Evolutionary conservation across 768 basidiomycete species (phyloP).

Genomic region (Russula foetens): DNA sequence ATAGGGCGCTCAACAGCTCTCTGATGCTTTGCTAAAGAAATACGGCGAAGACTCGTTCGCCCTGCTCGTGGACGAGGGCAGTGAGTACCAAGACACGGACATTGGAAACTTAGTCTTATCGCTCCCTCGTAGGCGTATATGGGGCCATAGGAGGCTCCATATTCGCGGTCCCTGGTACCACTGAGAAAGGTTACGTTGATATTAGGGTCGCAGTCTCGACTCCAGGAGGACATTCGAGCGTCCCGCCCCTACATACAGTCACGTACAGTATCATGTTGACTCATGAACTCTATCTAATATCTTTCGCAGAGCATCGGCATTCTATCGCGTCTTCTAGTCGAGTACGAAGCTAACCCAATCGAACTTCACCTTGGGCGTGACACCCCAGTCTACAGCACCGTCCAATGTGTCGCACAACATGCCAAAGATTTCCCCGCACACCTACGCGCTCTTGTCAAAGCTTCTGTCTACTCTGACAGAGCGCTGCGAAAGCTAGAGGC

Average conservation of each 20-base stretch:
- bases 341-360: conserved; percentile 13
- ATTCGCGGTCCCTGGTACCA: conserved; percentile 38
- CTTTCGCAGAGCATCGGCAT: conserved; percentile 52
- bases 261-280: conserved; percentile 10
- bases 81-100: conserved; percentile 30
- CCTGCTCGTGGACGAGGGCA: conserved; percentile 84
- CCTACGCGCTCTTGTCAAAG: conserved; percentile 25
- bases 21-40: conserved; percentile 38
- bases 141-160: conserved; percentile 41
- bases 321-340: conserved; percentile 36
- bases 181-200: conserved; percentile 67
- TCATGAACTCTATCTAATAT: neutral
- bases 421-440: conserved; percentile 30
- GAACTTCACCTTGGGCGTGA: conserved; percentile 25
- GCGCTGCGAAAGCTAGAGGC: conserved; percentile 30
- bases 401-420: conserved; percentile 38
- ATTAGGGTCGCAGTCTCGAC: conserved; percentile 54
- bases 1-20: conserved; percentile 49
- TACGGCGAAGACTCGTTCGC: conserved; percentile 71
- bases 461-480: conserved; percentile 24
- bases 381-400: conserved; percentile 28
- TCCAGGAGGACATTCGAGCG: conserved; percentile 77
- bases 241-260: conserved; percentile 79
- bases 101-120: neutral
- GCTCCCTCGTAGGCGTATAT: conserved; percentile 40